Evolutionary conservation across 75 land plant species (phyloP), one percentile per base, ranked within the genome.

Genomic region (Chamaecyparis obtusa): DNA sequence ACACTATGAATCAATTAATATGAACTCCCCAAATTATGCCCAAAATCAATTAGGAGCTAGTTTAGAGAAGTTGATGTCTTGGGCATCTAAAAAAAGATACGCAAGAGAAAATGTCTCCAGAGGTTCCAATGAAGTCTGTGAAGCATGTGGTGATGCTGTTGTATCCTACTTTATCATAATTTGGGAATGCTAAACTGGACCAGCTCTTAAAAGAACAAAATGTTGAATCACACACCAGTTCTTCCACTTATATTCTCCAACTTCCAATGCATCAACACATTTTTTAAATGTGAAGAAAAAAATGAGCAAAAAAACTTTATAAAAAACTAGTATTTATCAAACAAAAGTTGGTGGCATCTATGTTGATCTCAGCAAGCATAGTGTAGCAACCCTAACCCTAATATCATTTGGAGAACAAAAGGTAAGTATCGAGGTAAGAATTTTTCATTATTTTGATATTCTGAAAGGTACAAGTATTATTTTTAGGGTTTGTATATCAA

Each of bases 81-180:
- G 44, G 13, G 49, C n/a, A 43, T 43, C 49, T 27, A 9, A 41
- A 9, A 43, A 43, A 27, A 93, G 96, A 41, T 43, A 69, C 89
- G 15, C 91, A 91, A 46, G 87, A 80, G 13, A 91, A 92, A 81
- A 3, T 75, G 33, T 91, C 89, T 74, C 54, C 93, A 46, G 87
- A 89, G 84, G 57, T 79, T 56, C 83, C 92, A 0, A 54, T 92
- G 33, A 88, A 87, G 72, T 88, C 92, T 24, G 27, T 95, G 86
- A 91, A 89, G 74, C 92, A 87, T 77, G 88, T 93, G 55, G 84
- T 90, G 41, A 86, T 90, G 27, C 81, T 88, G 80, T 33, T 89
- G 8, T 95, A 95, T 86, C 96, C 96, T n/a, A 92, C 88, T 19
- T 72, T 92, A 71, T 33, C 83, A 17, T 80, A 80, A 43, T 2